Conservation (phyloP, 257 asterid species). For the Anisodus tanguticus region DNA sequence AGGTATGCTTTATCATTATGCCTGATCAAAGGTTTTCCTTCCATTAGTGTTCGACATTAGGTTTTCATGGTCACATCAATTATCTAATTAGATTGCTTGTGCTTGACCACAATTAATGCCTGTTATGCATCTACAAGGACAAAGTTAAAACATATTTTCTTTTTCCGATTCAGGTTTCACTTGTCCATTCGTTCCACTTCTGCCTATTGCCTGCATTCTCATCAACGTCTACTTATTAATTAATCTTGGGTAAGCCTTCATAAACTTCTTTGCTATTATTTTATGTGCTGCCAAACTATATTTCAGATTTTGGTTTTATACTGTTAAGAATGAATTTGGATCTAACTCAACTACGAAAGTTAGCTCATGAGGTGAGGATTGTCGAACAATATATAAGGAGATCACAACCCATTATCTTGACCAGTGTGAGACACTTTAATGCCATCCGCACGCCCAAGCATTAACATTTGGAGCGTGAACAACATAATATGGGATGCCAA, state of each 20-base stretch:
- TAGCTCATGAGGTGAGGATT: too few relatives aligned
- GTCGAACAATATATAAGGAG: neutral
- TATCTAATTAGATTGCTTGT: neutral
- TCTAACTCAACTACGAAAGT: neutral
- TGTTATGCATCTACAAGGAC: neutral
- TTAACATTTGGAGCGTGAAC: neutral
- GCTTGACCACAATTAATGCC: neutral
- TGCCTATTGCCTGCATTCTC: constrained; percentile 39
- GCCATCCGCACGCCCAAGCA: neutral
- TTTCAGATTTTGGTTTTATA: constrained; percentile 1
- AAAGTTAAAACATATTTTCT: neutral
- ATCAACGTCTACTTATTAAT: constrained; percentile 44
- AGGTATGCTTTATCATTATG: constrained; percentile 51
- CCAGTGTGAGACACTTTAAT: neutral
- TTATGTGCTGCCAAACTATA: neutral
- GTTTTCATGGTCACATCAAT: neutral
- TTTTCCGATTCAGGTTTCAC: constrained; percentile 42
- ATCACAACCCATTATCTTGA: neutral
- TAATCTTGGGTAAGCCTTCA: constrained; percentile 43
- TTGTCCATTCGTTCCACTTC: constrained; percentile 49
- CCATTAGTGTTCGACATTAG: neutral
- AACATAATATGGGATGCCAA: neutral
- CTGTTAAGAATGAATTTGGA: neutral
- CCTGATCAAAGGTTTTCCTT: neutral
- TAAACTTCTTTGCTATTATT: constrained; percentile 19